Evolutionary conservation across 2,329 filamentous ascomycete genomes (phyloP).

Genomic region (Aspergillus sp.): DNA sequence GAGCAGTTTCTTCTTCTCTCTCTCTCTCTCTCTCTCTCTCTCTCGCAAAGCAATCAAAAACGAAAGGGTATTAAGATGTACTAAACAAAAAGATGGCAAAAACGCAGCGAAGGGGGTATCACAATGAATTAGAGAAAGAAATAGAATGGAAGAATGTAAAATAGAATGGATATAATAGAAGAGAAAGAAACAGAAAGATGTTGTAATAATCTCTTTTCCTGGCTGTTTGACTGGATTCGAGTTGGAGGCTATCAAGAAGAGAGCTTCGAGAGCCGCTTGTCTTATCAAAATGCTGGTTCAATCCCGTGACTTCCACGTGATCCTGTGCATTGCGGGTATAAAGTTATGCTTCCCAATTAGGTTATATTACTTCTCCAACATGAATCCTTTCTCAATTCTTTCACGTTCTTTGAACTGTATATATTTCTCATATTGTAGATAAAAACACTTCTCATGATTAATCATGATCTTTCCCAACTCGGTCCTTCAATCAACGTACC

Average conservation of each 20-base stretch:
- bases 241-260: neutral
- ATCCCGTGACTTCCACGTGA: neutral
- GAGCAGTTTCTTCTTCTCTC: too few species aligned
- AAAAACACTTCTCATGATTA: neutral
- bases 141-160: neutral
- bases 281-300: neutral
- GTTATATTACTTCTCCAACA: neutral
- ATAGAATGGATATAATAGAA: neutral
- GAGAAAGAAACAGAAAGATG: neutral
- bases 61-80: neutral
- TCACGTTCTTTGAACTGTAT: neutral
- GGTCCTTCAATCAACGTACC: constrained; percentile 41
- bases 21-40: too few species aligned
- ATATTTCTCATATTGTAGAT: neutral
- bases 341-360: neutral
- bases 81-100: neutral
- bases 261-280: neutral
- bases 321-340: neutral
- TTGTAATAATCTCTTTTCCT: neutral
- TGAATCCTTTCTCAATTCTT: too few species aligned
- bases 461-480: constrained; percentile 10
- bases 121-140: neutral
- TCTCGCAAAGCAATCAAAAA: neutral
- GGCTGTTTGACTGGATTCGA: neutral
- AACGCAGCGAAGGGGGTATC: neutral